These are phyloP conservation scores for Didymella pomorum DNA, from an alignment of 2,329 filamentous ascomycete genomes.

Conservation along the genomic window DNA sequence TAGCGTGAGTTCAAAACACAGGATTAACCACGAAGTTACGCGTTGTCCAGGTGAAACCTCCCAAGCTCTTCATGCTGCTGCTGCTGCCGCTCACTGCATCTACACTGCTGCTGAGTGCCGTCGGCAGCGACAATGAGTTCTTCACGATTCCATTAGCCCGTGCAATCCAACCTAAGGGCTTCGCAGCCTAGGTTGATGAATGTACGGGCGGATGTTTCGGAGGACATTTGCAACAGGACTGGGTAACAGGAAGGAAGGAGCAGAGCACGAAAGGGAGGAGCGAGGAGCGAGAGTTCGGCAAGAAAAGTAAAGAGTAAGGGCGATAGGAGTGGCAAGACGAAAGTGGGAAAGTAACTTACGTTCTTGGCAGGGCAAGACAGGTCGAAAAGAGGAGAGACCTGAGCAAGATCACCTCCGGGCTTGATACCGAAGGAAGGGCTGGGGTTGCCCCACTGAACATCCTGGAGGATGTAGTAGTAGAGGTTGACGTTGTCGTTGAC, in stretches of 20 bases:
- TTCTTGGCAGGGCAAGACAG: conserved; percentile 46
- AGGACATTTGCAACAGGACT: conserved; percentile 22
- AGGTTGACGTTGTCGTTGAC: conserved; percentile 65
- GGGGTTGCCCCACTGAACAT: conserved; percentile 65
- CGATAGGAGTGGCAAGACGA: conserved; percentile 28
- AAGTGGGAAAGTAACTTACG: conserved; percentile 37
- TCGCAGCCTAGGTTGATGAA: conserved; percentile 19
- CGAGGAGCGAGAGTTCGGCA: conserved; percentile 31
- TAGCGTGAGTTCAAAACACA: background rate
- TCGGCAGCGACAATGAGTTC: conserved; percentile 17
- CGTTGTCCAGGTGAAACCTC: conserved; percentile 3
- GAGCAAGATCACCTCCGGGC: conserved; percentile 52
- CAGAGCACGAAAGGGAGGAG: conserved; percentile 27
- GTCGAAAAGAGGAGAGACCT: conserved; percentile 46
- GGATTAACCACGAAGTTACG: background rate
- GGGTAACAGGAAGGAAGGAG: conserved; percentile 23
- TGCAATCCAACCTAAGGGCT: conserved; percentile 30
- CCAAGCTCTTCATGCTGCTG: conserved; percentile 23
- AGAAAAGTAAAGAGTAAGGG: conserved; percentile 32
- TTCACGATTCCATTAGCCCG: conserved; percentile 41
- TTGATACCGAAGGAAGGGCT: conserved; percentile 76
- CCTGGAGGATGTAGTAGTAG: conserved; percentile 79
- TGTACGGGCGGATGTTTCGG: conserved; percentile 23
- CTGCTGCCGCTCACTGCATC: conserved; percentile 16
- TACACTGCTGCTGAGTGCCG: conserved; percentile 21